Evolutionary conservation across 2,329 filamentous ascomycete species (phyloP), one percentile per base, ranked within the genome.

Genomic region (Onygena corvina): DNA sequence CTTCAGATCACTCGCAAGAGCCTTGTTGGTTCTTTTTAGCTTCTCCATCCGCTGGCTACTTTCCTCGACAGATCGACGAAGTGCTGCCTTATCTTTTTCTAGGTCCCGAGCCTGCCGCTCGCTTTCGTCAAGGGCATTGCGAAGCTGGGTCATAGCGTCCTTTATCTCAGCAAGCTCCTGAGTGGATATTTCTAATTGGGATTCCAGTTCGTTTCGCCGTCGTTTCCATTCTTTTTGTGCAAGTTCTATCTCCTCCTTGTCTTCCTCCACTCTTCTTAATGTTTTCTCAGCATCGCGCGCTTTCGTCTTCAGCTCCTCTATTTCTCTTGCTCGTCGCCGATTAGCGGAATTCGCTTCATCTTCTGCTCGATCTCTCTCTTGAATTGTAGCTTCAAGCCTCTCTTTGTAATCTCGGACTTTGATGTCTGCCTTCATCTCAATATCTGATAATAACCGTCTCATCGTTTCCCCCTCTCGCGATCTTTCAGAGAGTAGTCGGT

Each of bases 401-500:
- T 86, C 81, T 48, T 86, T 83, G 81, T 94, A 92, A 56, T 96
- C 90, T 23, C 86, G 81, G 14, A 94, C 78, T 60, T 87, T 85
- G 52, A 73, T 73, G 56, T 96, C 89, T 1, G 89, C 81, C 7
- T 86, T 77, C 52, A 84, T 79, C 63, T 96, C 87, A 6, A 89
- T 86, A 56, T 96, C 90, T 12, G 83, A 82, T 9, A 98, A 72
- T 52, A 96, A 75, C 45, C 88, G 76, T 29, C 92, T 80, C 89
- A 98, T 96, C 0, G 87, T 95, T 69, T 96, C 90, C 21, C 81
- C 86, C 67, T 98, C 92, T 36, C 92, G 80, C 3, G 86, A 90
- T 21, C 92, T 81, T 66, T 98, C 92, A 47, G 79, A 80, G 1
- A 98, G 76, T 53, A 95, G 76, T 51, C 86, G 79, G 62, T 94